Evolutionary conservation across 2,329 filamentous ascomycete species (phyloP).

Genomic region (Lasiodiplodia hormozganensis): DNA sequence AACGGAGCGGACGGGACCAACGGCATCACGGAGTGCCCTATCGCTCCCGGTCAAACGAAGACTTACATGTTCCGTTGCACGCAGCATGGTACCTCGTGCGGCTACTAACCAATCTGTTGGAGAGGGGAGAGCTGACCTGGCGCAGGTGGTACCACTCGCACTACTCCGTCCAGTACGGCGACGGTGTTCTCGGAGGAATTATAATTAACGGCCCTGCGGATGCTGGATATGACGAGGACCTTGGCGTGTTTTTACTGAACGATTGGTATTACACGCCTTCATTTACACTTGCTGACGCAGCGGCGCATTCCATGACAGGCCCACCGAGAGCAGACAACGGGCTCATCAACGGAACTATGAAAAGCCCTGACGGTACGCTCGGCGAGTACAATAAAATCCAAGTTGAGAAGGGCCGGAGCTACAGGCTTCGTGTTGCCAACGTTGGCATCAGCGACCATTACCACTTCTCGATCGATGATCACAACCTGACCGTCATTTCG

Average conservation of each 20-base stretch:
- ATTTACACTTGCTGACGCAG: neutral
- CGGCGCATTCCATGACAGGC: slow-evolving; percentile 4
- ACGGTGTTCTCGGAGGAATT: slow-evolving; percentile 51
- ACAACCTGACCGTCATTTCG: slow-evolving; percentile 46
- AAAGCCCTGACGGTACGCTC: slow-evolving; percentile 48
- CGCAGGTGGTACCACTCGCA: slow-evolving; percentile 52
- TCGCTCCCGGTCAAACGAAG: slow-evolving; percentile 63
- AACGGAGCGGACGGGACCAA: slow-evolving; percentile 55
- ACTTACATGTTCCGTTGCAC: slow-evolving; percentile 66
- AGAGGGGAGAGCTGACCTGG: neutral
- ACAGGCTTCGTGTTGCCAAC: slow-evolving; percentile 55
- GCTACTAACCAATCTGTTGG: neutral
- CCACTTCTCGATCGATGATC: slow-evolving; percentile 48
- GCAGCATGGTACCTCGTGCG: slow-evolving; percentile 48
- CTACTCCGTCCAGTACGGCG: slow-evolving; percentile 51
- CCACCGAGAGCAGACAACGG: slow-evolving; percentile 52
- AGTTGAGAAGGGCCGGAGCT: slow-evolving; percentile 51
- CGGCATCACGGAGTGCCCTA: slow-evolving; percentile 69
- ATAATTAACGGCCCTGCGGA: slow-evolving; percentile 51
- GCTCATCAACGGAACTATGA: slow-evolving; percentile 63
- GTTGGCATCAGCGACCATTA: slow-evolving; percentile 47
- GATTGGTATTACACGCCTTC: slow-evolving; percentile 66
- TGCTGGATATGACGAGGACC: slow-evolving; percentile 63
- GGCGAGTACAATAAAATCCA: slow-evolving; percentile 44
- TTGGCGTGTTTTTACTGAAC: slow-evolving; percentile 64